A percentile compares a stretch with the other conserved stretches of the same genome.
These are phyloP conservation scores for Piromyces finnis DNA, from an alignment of 192 early-diverging fungal species.

Conservation along the genomic window DNA sequence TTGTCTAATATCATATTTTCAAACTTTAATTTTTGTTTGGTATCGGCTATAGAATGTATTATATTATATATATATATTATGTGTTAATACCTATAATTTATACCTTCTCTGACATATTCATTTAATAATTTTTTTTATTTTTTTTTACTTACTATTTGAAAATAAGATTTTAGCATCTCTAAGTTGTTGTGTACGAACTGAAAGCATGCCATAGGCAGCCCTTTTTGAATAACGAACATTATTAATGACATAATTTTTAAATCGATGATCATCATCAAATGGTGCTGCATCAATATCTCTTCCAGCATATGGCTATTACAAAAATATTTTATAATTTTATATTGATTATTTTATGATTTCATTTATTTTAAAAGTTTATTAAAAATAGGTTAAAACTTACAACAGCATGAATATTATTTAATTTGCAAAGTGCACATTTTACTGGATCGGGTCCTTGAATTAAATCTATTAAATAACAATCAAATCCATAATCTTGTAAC, in stretches of 20 bases:
- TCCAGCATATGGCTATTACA: slow-evolving; percentile 8
- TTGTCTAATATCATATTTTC: slow-evolving; percentile 8
- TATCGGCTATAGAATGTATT: not conserved
- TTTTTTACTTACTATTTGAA: not conserved
- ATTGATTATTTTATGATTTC: too few relatives aligned
- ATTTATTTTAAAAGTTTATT: too few relatives aligned
- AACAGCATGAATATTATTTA: slow-evolving; percentile 34
- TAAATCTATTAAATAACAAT: slow-evolving; percentile 52
- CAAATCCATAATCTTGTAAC: slow-evolving; percentile 45
- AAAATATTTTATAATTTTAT: too few relatives aligned
- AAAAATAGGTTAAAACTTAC: too few relatives aligned
- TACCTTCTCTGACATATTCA: too few relatives aligned
- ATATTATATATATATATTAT: too few relatives aligned
- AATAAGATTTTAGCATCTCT: not conserved
- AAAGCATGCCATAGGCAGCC: not conserved
- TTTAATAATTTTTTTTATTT: too few relatives aligned
- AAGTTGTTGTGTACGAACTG: not conserved
- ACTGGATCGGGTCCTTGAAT: slow-evolving; percentile 51
- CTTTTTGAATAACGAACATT: not conserved
- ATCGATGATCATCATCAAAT: slow-evolving; percentile 1
- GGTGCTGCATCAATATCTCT: slow-evolving; percentile 12
- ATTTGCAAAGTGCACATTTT: slow-evolving; percentile 40
- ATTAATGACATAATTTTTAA: not conserved
- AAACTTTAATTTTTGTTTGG: slow-evolving; percentile 5
- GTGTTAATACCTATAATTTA: too few relatives aligned